Conservation (phyloP, 805 yeast species). For the Kluyveromyces siamensis region DNA sequence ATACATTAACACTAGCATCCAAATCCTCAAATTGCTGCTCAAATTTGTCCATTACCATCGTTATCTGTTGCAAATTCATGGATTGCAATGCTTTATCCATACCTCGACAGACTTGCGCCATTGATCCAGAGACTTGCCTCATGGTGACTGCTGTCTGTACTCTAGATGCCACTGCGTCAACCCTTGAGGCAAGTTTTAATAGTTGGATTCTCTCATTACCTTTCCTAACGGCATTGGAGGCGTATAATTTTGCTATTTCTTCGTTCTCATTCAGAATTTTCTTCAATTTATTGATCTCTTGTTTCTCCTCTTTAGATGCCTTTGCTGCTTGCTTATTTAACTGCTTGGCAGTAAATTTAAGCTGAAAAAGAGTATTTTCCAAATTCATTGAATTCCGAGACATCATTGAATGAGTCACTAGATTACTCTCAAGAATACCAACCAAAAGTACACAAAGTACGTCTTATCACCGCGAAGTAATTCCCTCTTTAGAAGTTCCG, state of each 20-base stretch:
- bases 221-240: slow-evolving; percentile 92
- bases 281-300: slow-evolving; percentile 81
- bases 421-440: too few relatives aligned
- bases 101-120: slow-evolving; percentile 87
- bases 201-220: slow-evolving; percentile 77
- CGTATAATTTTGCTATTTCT: slow-evolving; percentile 89
- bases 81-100: slow-evolving; percentile 95
- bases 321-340: slow-evolving; percentile 80
- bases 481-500: too few relatives aligned
- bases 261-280: slow-evolving; percentile 42
- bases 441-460: too few relatives aligned
- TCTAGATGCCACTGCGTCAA: slow-evolving; percentile 92
- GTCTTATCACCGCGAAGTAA: too few relatives aligned
- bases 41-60: slow-evolving; percentile 94
- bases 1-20: slow-evolving; percentile 88
- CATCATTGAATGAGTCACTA: slow-evolving; percentile 9
- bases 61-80: slow-evolving; percentile 89
- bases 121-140: slow-evolving; percentile 89
- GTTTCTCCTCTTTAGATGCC: slow-evolving; percentile 83
- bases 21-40: slow-evolving; percentile 93
- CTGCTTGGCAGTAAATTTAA: slow-evolving; percentile 85
- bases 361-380: slow-evolving; percentile 29
- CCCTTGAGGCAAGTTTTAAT: slow-evolving; percentile 73
- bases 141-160: slow-evolving; percentile 97
- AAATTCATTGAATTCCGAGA: slow-evolving; percentile 26